Conservation (phyloP, 208 protist species). For the Sergeia podlipaevii region DNA sequence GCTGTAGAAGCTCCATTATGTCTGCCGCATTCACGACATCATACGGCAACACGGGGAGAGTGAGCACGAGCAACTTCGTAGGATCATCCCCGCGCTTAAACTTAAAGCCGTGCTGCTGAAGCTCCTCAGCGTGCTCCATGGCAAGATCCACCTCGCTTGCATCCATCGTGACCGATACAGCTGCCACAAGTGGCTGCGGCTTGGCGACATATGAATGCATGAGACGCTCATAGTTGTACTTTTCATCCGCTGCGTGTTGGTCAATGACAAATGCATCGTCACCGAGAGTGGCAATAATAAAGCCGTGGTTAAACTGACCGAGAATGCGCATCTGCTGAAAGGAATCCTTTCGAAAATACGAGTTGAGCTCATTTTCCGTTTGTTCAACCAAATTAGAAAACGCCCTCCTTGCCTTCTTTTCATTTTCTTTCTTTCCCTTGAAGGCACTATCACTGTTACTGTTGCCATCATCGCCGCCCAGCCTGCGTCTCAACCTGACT, state of each 20-base stretch:
- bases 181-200: slow-evolving; percentile 82
- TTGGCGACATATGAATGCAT: slow-evolving; percentile 47
- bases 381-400: slow-evolving; percentile 53
- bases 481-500: slow-evolving; percentile 7
- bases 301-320: slow-evolving; percentile 95
- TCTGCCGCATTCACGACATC: slow-evolving; percentile 80
- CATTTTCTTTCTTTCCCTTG: slow-evolving; percentile 5
- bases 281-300: slow-evolving; percentile 81
- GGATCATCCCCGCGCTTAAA: slow-evolving; percentile 44
- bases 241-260: slow-evolving; percentile 95
- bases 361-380: slow-evolving; percentile 52
- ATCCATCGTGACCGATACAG: slow-evolving; percentile 69
- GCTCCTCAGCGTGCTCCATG: slow-evolving; percentile 46
- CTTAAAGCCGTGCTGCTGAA: slow-evolving; percentile 88
- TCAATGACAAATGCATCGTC: slow-evolving; percentile 93
- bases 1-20: slow-evolving; percentile 85
- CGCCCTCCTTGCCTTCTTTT: not conserved
- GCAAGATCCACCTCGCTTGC: slow-evolving; percentile 77
- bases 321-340: slow-evolving; percentile 89
- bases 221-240: slow-evolving; percentile 93
- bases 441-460: not conserved
- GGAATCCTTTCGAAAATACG: slow-evolving; percentile 71
- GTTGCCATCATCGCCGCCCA: not conserved
- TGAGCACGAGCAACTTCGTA: slow-evolving; percentile 68
- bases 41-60: slow-evolving; percentile 84